These are phyloP conservation scores for Podospora comata DNA, from an alignment of 495 filamentous ascomycete genomes.

Conservation along the genomic window DNA sequence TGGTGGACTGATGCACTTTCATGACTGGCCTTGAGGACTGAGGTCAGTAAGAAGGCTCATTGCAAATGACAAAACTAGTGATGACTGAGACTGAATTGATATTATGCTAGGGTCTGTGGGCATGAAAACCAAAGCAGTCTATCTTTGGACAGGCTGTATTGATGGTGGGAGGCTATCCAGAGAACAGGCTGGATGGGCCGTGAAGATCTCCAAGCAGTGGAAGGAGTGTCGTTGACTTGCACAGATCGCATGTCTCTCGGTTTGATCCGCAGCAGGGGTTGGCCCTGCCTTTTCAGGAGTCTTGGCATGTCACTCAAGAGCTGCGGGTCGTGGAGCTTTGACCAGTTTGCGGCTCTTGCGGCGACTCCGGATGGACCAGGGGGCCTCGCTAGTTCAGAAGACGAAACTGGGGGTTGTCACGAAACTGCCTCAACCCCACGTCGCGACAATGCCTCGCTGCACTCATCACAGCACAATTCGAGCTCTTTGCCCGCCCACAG, in stretches of 20 bases:
- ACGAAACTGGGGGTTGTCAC: slow-evolving; percentile 32
- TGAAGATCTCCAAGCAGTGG: slow-evolving; percentile 20
- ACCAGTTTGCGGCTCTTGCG: slow-evolving; percentile 17
- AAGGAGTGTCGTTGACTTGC: slow-evolving; percentile 14
- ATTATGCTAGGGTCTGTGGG: slow-evolving; percentile 8
- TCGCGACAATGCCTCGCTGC: slow-evolving; percentile 26
- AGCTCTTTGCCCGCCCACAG: background rate
- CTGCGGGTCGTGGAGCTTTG: slow-evolving; percentile 5
- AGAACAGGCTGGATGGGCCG: slow-evolving; percentile 20
- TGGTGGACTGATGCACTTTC: background rate
- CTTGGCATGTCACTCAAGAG: slow-evolving; percentile 11
- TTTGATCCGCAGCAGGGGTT: slow-evolving; percentile 23
- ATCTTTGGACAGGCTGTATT: slow-evolving; percentile 12
- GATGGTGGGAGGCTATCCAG: slow-evolving; percentile 8
- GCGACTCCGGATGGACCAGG: slow-evolving; percentile 2
- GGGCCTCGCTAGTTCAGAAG: slow-evolving; percentile 6
- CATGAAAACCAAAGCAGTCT: background rate
- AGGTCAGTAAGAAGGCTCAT: background rate
- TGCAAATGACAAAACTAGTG: slow-evolving; percentile 7
- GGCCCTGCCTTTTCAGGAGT: slow-evolving; percentile 16
- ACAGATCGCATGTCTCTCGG: slow-evolving; percentile 1
- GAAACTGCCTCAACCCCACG: slow-evolving; percentile 31
- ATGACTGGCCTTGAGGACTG: too few species aligned
- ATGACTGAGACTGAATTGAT: slow-evolving; percentile 10
- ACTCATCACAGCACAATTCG: background rate